Evolutionary conservation across 768 basidiomycete genomes (phyloP), one percentile per base, ranked within the genome.

Genomic region (Naematelia encephala): DNA sequence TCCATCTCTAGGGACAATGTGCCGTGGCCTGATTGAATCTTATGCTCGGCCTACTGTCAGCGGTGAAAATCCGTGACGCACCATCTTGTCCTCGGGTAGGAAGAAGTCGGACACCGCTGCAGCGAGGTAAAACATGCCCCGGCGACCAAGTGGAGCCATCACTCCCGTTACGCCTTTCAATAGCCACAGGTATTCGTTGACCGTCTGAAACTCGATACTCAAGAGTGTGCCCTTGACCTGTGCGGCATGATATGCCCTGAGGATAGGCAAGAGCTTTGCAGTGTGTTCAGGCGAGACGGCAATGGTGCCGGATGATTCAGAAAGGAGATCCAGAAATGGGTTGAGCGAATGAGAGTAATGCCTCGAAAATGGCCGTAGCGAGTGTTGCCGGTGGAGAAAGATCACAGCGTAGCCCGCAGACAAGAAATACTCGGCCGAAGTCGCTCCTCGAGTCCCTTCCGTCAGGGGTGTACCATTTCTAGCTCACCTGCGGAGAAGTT

Each of bases 31-130:
- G 92, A 96, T 72, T 98, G 94, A 34, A 99, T 98, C 80, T 99
- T 99, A 79, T 99, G 96, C 78, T 91, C 91, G 1, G 91, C 88
- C 94, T 96, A 69, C 3, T 19, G 4, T 52, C 51, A 52, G 27
- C 22, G n/a, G 12, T 8, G 34, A 27, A 12, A 44, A 44, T 12
- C 25, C 11, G 19, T 22, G 28, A 81, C 86, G 61, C 60, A 90
- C 94, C 86, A 98, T 84, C 75, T 85, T 88, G 71, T 93, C 88
- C 57, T 85, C 82, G 0, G 94, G 96, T 28, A 99, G 80, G 82
- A 94, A 99, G 76, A 99, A 99, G 77, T 99, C 96, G 78, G 90
- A 92, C 49, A 98, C 96, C 3, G 96, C 96, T 0, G 94, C 93
- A 22, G 96, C 96, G 51, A 99, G 86, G 74, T 98, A 99, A 78